Evolutionary conservation across 495 filamentous ascomycete species (phyloP).

Genomic region (Hypoxylon rickii): DNA sequence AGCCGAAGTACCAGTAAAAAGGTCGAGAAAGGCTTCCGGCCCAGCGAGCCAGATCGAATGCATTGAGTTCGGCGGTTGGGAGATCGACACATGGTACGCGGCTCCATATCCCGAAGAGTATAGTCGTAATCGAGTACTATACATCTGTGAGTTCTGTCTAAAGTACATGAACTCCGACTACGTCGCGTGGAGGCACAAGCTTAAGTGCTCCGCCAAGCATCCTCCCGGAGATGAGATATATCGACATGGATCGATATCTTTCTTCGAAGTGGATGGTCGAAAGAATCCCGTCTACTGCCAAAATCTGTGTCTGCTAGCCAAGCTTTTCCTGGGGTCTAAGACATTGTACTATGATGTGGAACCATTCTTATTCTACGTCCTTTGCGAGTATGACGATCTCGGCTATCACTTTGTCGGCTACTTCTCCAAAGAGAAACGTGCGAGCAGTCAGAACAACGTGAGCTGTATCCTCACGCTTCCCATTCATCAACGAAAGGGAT

Average conservation of each 20-base stretch:
- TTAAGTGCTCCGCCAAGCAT: constrained; percentile 95
- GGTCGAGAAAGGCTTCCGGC: constrained; percentile 71
- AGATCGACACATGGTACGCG: constrained; percentile 99
- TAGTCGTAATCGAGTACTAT: constrained; percentile 89
- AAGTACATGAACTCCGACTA: constrained; percentile 99
- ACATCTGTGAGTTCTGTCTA: constrained; percentile 98
- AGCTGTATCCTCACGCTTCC: constrained; percentile 95
- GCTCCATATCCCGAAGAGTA: constrained; percentile 98
- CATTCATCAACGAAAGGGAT: constrained; percentile 95
- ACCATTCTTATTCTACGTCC: constrained; percentile 97
- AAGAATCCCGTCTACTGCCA: constrained; percentile 98
- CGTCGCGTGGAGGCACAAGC: constrained; percentile 95
- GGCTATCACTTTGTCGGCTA: constrained; percentile 98
- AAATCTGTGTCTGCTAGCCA: constrained; percentile 93
- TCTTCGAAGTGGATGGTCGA: constrained; percentile 96
- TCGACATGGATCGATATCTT: constrained; percentile 87
- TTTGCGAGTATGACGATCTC: constrained; percentile 91
- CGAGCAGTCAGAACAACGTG: constrained; percentile 92
- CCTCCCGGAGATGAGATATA: constrained; percentile 98
- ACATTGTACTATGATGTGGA: constrained; percentile 99
- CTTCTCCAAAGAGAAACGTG: constrained; percentile 99
- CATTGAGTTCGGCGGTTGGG: constrained; percentile 95
- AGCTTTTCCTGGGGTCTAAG: constrained; percentile 95
- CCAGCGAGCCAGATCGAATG: constrained; percentile 96
- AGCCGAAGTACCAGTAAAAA: constrained; percentile 49